Evolutionary conservation across 352 stramenopile species (phyloP).

Genomic region (Phytophthora megakarya): DNA sequence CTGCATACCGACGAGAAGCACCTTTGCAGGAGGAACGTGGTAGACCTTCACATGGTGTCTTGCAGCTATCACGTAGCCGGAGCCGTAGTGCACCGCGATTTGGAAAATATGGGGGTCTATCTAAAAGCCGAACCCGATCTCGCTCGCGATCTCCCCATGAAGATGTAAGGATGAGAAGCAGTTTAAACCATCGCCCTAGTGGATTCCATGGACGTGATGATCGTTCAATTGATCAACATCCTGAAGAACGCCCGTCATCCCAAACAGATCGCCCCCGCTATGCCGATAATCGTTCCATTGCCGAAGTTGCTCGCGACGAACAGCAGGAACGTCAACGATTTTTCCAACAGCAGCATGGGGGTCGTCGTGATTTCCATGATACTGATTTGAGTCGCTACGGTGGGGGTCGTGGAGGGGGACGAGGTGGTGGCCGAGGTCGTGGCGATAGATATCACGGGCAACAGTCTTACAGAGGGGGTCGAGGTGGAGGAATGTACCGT

Average conservation of each 20-base stretch:
- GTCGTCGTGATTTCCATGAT: conserved; percentile 41
- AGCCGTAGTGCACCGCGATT: conserved; percentile 37
- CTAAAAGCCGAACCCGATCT: conserved; percentile 24
- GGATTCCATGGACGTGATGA: conserved; percentile 34
- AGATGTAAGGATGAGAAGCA: conserved; percentile 30
- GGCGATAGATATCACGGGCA: conserved; percentile 22
- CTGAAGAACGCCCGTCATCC: conserved; percentile 24
- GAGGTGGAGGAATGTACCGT: conserved; percentile 20
- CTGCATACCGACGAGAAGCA: conserved; percentile 27
- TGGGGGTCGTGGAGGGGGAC: conserved; percentile 33
- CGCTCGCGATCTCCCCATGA: conserved; percentile 34
- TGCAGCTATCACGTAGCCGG: conserved; percentile 29
- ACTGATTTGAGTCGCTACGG: conserved; percentile 41
- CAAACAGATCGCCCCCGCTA: conserved; percentile 35
- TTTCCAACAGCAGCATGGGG: conserved; percentile 42
- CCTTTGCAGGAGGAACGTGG: conserved; percentile 28
- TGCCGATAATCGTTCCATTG: conserved; percentile 55
- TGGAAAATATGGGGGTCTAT: conserved; percentile 34
- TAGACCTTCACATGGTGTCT: conserved; percentile 20
- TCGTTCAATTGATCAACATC: conserved; percentile 20
- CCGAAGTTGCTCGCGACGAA: conserved; percentile 56
- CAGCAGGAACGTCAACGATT: conserved; percentile 46
- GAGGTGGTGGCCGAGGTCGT: conserved; percentile 28
- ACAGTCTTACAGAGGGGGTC: conserved; percentile 17
- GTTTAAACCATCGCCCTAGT: conserved; percentile 17